These are phyloP conservation scores for Acacia melanoxylon DNA, from an alignment of 306 rosid genomes.

Conservation along the genomic window DNA sequence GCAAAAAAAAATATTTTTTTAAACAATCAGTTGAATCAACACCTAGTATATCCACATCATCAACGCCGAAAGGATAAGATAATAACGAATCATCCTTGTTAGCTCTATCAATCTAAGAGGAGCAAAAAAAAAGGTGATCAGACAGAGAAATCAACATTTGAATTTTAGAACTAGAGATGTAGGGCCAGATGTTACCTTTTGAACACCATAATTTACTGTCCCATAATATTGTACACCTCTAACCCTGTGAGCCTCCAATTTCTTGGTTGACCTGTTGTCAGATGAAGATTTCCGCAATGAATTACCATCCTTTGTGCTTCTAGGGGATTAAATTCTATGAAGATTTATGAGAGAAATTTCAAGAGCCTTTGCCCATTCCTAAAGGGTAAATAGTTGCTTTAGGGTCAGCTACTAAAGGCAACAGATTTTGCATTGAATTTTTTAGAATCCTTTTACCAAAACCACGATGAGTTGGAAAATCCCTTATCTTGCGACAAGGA, in stretches of 20 bases:
- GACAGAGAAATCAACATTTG: conserved; percentile 9
- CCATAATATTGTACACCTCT: conserved; percentile 45
- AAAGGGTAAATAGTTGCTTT: not conserved
- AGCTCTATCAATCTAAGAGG: conserved; percentile 55
- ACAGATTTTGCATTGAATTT: not conserved
- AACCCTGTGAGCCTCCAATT: conserved; percentile 53
- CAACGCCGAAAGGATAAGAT: conserved; percentile 66
- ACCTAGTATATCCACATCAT: conserved; percentile 62
- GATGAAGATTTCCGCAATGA: conserved; percentile 75
- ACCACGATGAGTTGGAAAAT: conserved; percentile 50
- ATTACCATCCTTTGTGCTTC: conserved; percentile 55
- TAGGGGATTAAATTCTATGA: conserved; percentile 67
- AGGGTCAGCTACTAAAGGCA: too few relatives aligned
- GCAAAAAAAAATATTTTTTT: too few relatives aligned
- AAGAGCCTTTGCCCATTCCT: conserved; percentile 42
- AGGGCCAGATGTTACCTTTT: conserved; percentile 38
- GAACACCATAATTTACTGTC: conserved; percentile 35
- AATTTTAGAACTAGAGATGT: conserved; percentile 29
- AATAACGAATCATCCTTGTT: conserved; percentile 64
- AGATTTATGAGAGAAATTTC: conserved; percentile 63
- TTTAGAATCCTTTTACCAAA: conserved; percentile 38
- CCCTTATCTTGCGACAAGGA: conserved; percentile 46
- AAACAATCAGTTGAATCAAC: conserved; percentile 17
- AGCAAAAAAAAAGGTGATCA: conserved; percentile 30
- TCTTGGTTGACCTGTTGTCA: conserved; percentile 61